Evolutionary conservation across 2,329 filamentous ascomycete genomes (phyloP).

Genomic region (Salinomyces thailandicus): DNA sequence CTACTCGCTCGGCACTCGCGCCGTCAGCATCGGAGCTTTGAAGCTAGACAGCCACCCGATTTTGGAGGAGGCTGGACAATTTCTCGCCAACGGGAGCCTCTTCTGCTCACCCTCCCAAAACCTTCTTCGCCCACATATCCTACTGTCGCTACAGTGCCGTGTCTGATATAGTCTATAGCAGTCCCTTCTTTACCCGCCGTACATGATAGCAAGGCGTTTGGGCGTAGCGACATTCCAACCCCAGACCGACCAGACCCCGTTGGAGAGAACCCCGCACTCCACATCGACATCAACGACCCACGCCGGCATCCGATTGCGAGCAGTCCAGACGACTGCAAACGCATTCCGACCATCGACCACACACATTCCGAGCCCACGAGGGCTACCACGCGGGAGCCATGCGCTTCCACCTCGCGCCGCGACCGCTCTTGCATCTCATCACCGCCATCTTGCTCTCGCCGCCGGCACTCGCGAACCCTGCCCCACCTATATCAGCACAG

Average conservation of each 20-base stretch:
- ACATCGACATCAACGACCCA: too few species aligned
- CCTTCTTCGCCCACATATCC: not conserved
- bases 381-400: slow-evolving; percentile 11
- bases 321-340: not conserved
- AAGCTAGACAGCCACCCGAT: too few species aligned
- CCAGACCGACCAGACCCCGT: too few species aligned
- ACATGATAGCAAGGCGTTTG: not conserved
- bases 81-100: too few species aligned
- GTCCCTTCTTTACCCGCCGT: not conserved
- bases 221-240: too few species aligned
- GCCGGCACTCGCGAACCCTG: slow-evolving; percentile 18
- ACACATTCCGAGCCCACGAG: slow-evolving; percentile 15
- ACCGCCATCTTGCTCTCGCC: slow-evolving; percentile 20
- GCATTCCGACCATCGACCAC: slow-evolving; percentile 5
- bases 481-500: slow-evolving; percentile 14
- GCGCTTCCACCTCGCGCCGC: slow-evolving; percentile 17
- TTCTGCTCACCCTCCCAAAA: not conserved
- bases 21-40: too few species aligned
- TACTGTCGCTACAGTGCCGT: not conserved
- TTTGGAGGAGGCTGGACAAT: too few species aligned
- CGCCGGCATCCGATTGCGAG: not conserved
- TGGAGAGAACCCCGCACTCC: too few species aligned
- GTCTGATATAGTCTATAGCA: not conserved
- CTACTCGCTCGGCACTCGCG: too few species aligned
- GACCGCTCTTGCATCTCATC: slow-evolving; percentile 20